Evolutionary conservation across 805 yeast species (phyloP).

Genomic region (Candida hispaniensis): DNA sequence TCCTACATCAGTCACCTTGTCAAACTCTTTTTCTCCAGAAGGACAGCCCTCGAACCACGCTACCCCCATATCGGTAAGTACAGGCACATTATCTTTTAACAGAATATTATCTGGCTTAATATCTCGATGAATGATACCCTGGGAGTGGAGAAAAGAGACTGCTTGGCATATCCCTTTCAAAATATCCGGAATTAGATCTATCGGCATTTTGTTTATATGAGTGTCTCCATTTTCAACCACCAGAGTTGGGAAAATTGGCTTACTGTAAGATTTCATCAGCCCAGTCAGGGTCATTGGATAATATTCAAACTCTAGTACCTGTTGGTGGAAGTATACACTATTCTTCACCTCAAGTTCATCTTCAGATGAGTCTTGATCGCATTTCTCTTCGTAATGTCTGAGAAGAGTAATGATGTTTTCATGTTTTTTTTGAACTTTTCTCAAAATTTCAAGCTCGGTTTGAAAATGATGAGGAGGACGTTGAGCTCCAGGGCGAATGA

Average conservation of each 20-base stretch:
- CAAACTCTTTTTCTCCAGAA: constrained; percentile 34
- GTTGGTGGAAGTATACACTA: constrained; percentile 34
- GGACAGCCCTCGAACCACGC: constrained; percentile 35
- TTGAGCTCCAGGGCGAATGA: constrained; percentile 40
- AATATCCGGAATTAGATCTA: constrained; percentile 26
- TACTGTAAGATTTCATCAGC: constrained; percentile 29
- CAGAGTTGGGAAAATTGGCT: constrained; percentile 28
- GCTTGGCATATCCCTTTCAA: constrained; percentile 36
- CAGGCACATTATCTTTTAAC: constrained; percentile 29
- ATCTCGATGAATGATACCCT: constrained; percentile 56
- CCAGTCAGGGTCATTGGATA: constrained; percentile 31
- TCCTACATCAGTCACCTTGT: constrained; percentile 42
- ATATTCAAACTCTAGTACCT: constrained; percentile 18
- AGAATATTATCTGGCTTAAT: constrained; percentile 61
- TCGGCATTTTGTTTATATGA: constrained; percentile 32
- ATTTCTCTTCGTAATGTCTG: constrained; percentile 20
- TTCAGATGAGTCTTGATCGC: constrained; percentile 22
- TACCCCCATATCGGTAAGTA: constrained; percentile 58
- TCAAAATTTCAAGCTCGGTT: constrained; percentile 36
- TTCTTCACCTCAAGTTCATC: constrained; percentile 26
- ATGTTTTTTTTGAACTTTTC: constrained; percentile 18
- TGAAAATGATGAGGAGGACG: constrained; percentile 44
- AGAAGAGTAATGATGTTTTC: constrained; percentile 22
- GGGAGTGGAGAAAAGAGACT: constrained; percentile 51
- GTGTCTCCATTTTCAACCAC: constrained; percentile 19